Evolutionary conservation across 2,329 filamentous ascomycete genomes (phyloP).

Genomic region (Alternaria angustiovoidea): DNA sequence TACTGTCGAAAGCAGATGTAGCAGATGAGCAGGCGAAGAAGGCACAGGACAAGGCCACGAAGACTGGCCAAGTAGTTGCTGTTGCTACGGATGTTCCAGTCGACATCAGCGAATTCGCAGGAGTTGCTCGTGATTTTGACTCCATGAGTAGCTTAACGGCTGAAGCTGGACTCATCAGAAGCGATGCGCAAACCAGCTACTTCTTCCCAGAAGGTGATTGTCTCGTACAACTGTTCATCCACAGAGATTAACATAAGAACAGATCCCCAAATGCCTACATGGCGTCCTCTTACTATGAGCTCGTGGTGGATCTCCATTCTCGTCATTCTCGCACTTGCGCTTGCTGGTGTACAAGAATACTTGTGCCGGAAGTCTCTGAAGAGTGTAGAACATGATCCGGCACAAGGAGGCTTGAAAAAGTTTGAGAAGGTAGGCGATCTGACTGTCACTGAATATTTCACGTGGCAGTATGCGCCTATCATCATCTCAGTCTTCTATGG

Average conservation of each 20-base stretch:
- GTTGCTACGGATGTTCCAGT: slow-evolving; percentile 52
- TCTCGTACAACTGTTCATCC: neutral
- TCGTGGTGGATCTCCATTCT: slow-evolving; percentile 48
- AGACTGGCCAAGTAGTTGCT: slow-evolving; percentile 55
- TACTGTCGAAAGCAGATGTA: slow-evolving; percentile 27
- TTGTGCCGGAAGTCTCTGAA: slow-evolving; percentile 28
- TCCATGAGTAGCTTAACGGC: slow-evolving; percentile 37
- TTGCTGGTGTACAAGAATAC: slow-evolving; percentile 49
- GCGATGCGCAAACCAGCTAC: slow-evolving; percentile 46
- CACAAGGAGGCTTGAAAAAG: too few species aligned
- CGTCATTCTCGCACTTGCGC: slow-evolving; percentile 41
- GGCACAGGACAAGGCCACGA: slow-evolving; percentile 54
- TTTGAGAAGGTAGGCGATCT: slow-evolving; percentile 33
- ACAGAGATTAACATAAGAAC: slow-evolving; percentile 4
- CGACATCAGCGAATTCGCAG: slow-evolving; percentile 54
- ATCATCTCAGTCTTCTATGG: slow-evolving; percentile 59
- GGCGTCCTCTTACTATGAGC: slow-evolving; percentile 52
- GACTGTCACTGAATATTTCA: slow-evolving; percentile 42
- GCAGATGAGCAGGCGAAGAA: slow-evolving; percentile 37
- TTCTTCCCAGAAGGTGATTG: slow-evolving; percentile 46
- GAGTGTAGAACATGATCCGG: too few species aligned
- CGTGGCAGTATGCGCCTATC: slow-evolving; percentile 54
- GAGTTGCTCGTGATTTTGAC: slow-evolving; percentile 44
- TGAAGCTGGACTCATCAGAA: slow-evolving; percentile 23
- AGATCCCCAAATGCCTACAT: slow-evolving; percentile 52